Base-by-base conservation (phyloP, 2,329 filamentous ascomycete species). In the Penicillium griseofulvum region DNA sequence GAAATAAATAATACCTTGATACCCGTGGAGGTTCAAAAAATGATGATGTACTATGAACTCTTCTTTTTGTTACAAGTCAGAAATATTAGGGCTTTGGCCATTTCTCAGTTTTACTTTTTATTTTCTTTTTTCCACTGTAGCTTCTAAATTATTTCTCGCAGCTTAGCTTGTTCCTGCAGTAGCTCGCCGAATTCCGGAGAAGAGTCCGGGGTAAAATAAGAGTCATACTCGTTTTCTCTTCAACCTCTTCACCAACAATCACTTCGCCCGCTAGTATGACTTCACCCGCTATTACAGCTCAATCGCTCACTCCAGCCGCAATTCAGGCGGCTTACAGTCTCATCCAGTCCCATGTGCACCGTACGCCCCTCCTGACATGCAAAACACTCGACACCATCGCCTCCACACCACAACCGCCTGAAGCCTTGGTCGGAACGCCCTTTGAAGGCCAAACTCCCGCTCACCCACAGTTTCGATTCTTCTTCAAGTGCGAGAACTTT, bases 401-500 rank as follows among this genome's bases (percentile, higher is more conserved):
- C 16, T 95, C 89, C 2, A 87, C 83, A 22, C 84, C 88, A 8
- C 86, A 88, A 61, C 72, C 80, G 0, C 51, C 75, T 2, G 76
- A 79, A 4, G 78, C 81, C 5, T 77, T 88, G 0, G 66, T 72
- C 42, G 82, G 79, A 14, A 87, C 86, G 4, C 73, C 77, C 60
- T 86, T 81, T 77, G 79, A 82, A 63, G 82, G 81, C 6, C 76
- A 80, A 37, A 68, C 70, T n/a, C 81, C 86, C 0, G 84, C 88
- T 1, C 76, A 71, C 4, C 91, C 91, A 0, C 83, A 76, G 47
- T 77, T 96, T 37, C 80, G 85, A 12, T 80, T 97, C 49, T 94
- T 90, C 79, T 96, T 97, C 83, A 97, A 97, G 78, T 95, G 91
- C 74, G 93, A 97, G 79, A 97, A 97, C 73, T 79, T 90, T 55